Conservation (phyloP, 108 stramenopile genomes). For the Epipyxis sp. region DNA sequence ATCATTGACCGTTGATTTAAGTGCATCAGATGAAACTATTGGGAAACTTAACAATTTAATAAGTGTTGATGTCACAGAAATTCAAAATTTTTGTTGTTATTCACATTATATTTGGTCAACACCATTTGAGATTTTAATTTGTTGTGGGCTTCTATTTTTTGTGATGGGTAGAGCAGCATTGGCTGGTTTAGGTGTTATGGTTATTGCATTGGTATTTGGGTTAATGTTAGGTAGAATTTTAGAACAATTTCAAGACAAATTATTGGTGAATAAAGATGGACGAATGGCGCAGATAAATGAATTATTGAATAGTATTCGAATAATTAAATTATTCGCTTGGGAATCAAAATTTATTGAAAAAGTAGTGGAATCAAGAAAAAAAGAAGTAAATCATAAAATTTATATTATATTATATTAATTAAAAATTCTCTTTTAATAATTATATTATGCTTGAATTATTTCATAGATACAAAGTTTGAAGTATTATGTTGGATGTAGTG, state of each 20-base stretch:
- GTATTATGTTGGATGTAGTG: no score
- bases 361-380: not conserved
- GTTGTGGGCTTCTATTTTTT: not conserved
- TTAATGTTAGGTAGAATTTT: not conserved
- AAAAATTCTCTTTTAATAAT: no score
- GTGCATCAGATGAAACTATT: not conserved
- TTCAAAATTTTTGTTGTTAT: slow-evolving; percentile 24
- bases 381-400: not conserved
- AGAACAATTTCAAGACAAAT: not conserved
- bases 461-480: no score
- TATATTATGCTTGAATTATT: no score
- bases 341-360: slow-evolving; percentile 48
- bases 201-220: not conserved
- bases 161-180: not conserved
- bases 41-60: slow-evolving; percentile 22
- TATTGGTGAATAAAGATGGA: slow-evolving; percentile 21
- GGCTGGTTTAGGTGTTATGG: not conserved
- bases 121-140: not conserved
- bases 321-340: slow-evolving; percentile 60
- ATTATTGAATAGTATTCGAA: slow-evolving; percentile 50
- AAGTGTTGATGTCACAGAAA: not conserved
- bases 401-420: no score
- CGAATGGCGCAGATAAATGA: slow-evolving; percentile 47
- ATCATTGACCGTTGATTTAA: not conserved
- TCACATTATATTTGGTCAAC: slow-evolving; percentile 23